phyloP scores from a whole-genome alignment of 2,329 filamentous ascomycete genomes.

The Botrytis aclada region DNA sequence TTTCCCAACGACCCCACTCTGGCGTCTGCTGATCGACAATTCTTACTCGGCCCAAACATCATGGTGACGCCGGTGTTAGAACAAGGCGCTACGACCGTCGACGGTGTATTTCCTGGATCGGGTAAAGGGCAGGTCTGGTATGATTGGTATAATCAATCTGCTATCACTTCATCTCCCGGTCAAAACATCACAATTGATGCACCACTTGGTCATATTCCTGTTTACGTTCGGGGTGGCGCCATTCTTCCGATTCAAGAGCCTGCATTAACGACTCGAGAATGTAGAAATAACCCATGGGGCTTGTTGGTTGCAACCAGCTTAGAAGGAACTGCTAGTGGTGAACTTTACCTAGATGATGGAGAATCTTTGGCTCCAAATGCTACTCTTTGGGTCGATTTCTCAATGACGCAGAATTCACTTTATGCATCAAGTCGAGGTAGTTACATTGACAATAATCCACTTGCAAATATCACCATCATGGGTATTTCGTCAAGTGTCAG shows the following conservation, averaged over 20 bases:
- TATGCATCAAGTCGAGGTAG: slow-evolving; percentile 48
- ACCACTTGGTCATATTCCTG: slow-evolving; percentile 66
- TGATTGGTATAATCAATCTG: slow-evolving; percentile 71
- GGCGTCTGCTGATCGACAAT: slow-evolving; percentile 65
- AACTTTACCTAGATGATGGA: slow-evolving; percentile 72
- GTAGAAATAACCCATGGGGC: slow-evolving; percentile 63
- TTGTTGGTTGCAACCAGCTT: slow-evolving; percentile 59
- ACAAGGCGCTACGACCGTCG: slow-evolving; percentile 57
- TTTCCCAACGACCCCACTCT: slow-evolving; percentile 69
- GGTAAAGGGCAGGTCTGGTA: slow-evolving; percentile 64
- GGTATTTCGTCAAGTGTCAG: slow-evolving; percentile 48
- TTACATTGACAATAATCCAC: slow-evolving; percentile 54
- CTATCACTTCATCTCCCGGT: slow-evolving; percentile 49
- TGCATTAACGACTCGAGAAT: slow-evolving; percentile 62
- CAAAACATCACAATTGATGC: slow-evolving; percentile 59
- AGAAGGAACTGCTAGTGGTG: slow-evolving; percentile 55
- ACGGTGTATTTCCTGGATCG: slow-evolving; percentile 66
- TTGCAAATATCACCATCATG: slow-evolving; percentile 62
- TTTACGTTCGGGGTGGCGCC: slow-evolving; percentile 66
- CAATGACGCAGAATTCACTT: slow-evolving; percentile 44
- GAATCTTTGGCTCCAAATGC: slow-evolving; percentile 58
- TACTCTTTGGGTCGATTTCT: slow-evolving; percentile 54
- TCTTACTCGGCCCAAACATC: slow-evolving; percentile 64
- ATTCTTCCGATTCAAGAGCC: slow-evolving; percentile 67
- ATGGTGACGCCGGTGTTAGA: slow-evolving; percentile 66